Percentiles rank a stretch among this genome's conserved stretches.
These are phyloP conservation scores for Scutellaria minor DNA, from an alignment of 257 asterid genomes.

Conservation along the genomic window DNA sequence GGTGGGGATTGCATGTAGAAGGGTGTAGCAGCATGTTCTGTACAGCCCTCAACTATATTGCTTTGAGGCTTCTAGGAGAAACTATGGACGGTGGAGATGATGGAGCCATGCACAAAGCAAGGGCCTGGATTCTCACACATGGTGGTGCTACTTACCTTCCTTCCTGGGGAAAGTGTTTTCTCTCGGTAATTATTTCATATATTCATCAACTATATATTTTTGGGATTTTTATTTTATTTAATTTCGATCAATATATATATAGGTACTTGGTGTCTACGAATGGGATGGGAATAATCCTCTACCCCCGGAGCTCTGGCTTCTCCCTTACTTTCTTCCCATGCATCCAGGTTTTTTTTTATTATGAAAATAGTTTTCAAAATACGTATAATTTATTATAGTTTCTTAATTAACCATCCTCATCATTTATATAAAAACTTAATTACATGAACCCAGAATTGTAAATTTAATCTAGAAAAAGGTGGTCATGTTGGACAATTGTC, in stretches of 20 bases:
- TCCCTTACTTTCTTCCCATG: constrained; percentile 65
- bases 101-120: constrained; percentile 55
- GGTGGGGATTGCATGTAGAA: constrained; percentile 87
- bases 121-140: constrained; percentile 70
- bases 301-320: constrained; percentile 85
- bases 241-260: neutral
- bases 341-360: constrained; percentile 74
- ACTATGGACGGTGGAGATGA: constrained; percentile 40
- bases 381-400: no score
- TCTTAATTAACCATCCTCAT: no score
- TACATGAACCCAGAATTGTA: no score
- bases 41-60: constrained; percentile 61
- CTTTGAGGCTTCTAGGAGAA: constrained; percentile 65
- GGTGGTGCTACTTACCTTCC: constrained; percentile 72
- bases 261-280: constrained; percentile 78
- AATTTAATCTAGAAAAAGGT: no score
- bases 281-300: constrained; percentile 81
- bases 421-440: no score
- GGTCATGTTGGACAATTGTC: no score
- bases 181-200: constrained; percentile 43
- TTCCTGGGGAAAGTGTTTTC: constrained; percentile 79
- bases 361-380: neutral
- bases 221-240: no score
- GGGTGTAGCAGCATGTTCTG: constrained; percentile 73
- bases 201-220: no score